Conservation (phyloP, 1,284 basidiomycete species). For the Kalmanozyma brasiliensis region DNA sequence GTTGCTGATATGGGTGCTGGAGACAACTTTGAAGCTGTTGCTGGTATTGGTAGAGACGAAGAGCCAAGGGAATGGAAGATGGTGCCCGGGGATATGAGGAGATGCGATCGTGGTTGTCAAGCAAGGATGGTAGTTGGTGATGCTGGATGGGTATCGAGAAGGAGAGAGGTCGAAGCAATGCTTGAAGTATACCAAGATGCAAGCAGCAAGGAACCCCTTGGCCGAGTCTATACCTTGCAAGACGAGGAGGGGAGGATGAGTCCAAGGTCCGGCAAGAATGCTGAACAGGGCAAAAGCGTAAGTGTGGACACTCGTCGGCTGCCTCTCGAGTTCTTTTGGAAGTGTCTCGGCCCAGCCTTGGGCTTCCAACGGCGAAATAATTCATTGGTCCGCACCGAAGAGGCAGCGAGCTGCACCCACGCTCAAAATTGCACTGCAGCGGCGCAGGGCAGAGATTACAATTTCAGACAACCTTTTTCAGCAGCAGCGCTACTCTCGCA, state of each 20-base stretch:
- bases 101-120: too few species aligned
- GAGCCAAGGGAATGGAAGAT: not conserved
- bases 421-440: not conserved
- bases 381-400: conserved; percentile 21
- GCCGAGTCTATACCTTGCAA: too few species aligned
- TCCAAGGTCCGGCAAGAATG: not conserved
- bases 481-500: not conserved
- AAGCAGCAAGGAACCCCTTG: not conserved
- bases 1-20: too few species aligned
- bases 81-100: too few species aligned
- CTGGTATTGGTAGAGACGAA: too few species aligned
- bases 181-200: too few species aligned
- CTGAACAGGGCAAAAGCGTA: not conserved
- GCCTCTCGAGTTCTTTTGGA: not conserved
- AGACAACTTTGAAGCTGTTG: too few species aligned
- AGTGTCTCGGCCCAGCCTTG: not conserved
- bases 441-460: too few species aligned
- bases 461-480: too few species aligned
- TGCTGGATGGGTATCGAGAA: too few species aligned
- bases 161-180: too few species aligned
- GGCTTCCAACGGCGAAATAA: conserved; percentile 10
- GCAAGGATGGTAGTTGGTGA: not conserved
- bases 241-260: conserved; percentile 1
- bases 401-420: conserved; percentile 19
- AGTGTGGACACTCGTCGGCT: conserved; percentile 38